phyloP scores from a whole-genome alignment of 176 grass and related monocot genomes.

The bread wheat (Triticum aestivum) region IWGSC_CS_RefSeq_v2.1 NC_057808.1:467114317-467114816 shows the following conservation, averaged over 20 bases:
- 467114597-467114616: constrained; percentile 6
- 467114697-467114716: background rate
- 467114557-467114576: background rate
- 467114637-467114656: constrained; percentile 3
- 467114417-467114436: background rate
- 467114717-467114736: background rate
- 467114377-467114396: background rate
- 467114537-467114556: background rate
- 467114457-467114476: background rate
- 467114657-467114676: background rate
- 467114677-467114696: background rate
- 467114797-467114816: too few species aligned
- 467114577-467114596: background rate
- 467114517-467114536: constrained; percentile 16
- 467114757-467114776: background rate
- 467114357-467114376: background rate
- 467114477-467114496: constrained; percentile 18
- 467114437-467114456: background rate
- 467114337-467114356: background rate
- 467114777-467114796: background rate
- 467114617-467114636: background rate
- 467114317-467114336: background rate
- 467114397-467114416: background rate
- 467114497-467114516: constrained; percentile 2
- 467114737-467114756: background rate